Conservation (phyloP, 1,284 basidiomycete species). For the Pisolithus thermaeus region DNA sequence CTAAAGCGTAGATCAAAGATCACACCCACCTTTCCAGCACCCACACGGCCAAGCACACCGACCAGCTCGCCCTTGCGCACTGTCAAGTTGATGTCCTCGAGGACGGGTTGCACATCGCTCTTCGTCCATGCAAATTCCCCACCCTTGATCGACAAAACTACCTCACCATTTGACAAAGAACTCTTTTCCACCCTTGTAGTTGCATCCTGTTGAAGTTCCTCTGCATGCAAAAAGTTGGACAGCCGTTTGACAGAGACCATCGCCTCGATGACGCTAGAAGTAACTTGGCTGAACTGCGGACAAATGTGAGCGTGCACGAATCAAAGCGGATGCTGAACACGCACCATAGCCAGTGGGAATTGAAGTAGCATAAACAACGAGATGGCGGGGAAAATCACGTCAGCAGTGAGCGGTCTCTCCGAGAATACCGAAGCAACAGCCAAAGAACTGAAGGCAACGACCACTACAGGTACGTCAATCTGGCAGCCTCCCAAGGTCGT, state of each 20-base stretch:
- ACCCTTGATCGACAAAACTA: conserved; percentile 63
- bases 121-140: conserved; percentile 80
- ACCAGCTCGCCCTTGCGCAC: conserved; percentile 85
- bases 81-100: conserved; percentile 73
- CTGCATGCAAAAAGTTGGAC: conserved; percentile 69
- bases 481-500: conserved; percentile 17
- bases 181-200: conserved; percentile 45
- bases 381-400: conserved; percentile 93
- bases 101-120: conserved; percentile 49
- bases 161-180: conserved; percentile 53
- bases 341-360: conserved; percentile 84
- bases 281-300: conserved; percentile 61
- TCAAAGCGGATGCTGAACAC: conserved; percentile 4
- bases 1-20: conserved; percentile 1
- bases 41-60: conserved; percentile 85
- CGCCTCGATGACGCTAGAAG: conserved; percentile 78
- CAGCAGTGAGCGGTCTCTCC: conserved; percentile 74
- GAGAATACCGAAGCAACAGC: conserved; percentile 73
- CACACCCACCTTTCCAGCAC: conserved; percentile 75
- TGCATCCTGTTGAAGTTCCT: conserved; percentile 78
- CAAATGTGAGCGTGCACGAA: neutral
- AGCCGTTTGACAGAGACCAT: conserved; percentile 82
- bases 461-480: conserved; percentile 38
- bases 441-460: conserved; percentile 88
- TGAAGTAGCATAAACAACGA: conserved; percentile 88